Conservation (phyloP, 2,329 filamentous ascomycete genomes). For the Aspergillus hiratsukae region DNA sequence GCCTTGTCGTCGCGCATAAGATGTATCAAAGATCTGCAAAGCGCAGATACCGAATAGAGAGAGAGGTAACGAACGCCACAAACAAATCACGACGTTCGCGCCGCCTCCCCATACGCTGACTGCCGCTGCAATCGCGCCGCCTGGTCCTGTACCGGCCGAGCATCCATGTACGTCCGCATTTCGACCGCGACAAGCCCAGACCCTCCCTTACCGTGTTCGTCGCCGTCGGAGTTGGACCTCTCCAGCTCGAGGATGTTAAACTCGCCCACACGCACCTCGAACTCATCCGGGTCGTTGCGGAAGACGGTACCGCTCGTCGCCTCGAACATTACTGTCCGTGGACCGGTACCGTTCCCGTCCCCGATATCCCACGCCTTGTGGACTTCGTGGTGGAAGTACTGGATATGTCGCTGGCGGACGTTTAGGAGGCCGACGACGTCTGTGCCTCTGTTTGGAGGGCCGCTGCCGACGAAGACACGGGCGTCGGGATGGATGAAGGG, state of each 20-base stretch:
- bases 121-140: conserved; percentile 9
- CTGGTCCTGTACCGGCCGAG: conserved; percentile 14
- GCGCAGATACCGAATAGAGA: no score
- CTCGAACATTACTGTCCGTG: conserved; percentile 20
- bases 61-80: background rate
- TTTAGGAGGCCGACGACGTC: conserved; percentile 12
- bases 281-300: conserved; percentile 18
- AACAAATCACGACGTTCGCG: background rate
- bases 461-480: conserved; percentile 13
- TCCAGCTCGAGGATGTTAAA: conserved; percentile 19
- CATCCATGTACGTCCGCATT: conserved; percentile 19
- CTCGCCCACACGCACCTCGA: conserved; percentile 12
- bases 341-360: background rate
- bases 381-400: conserved; percentile 12
- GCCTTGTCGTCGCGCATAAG: no score
- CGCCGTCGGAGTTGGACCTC: background rate
- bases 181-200: conserved; percentile 14
- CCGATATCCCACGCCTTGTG: conserved; percentile 20
- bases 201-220: background rate
- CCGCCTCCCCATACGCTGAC: background rate
- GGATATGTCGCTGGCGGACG: conserved; percentile 13
- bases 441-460: conserved; percentile 9
- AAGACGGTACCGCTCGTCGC: conserved; percentile 16
- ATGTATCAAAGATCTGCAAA: no score
- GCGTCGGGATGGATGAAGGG: conserved; percentile 16